Evolutionary conservation across 768 basidiomycete genomes (phyloP), one percentile per base, ranked within the genome.

Genomic region (Lentinus tigrinus): DNA sequence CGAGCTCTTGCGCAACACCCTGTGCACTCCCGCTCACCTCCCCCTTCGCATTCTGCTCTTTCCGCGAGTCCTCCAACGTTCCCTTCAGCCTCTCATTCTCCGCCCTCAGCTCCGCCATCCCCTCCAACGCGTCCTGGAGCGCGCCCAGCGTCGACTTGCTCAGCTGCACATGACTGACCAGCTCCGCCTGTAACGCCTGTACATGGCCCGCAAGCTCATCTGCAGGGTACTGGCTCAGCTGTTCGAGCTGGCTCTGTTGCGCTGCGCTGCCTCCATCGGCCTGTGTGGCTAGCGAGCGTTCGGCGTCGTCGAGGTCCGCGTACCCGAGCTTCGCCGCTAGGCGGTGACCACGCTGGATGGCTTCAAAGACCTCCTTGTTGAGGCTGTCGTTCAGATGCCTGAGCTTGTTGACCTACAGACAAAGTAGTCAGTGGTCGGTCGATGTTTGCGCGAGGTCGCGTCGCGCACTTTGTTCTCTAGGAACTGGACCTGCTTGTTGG

Each of bases 311-410:
- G 3, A 80, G 63, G 47, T 76, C 71, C 2, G 66, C 60, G 59
- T 80, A 83, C 0, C 81, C 83, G 43, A 85, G 72, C 1, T 68
- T 68, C 7, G 66, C 61, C 0, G 78, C 81, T 2, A 83, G 70
- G 17, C 72, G 69, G 16, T 74, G 64, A 0, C 70, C 73, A 1
- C 77, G 71, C 13, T 77, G 70, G 10, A 70, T 58, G 0, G 68
- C 67, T 10, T 78, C 76, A 48, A 74, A 79, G 8, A 78, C 60
- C 48, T 78, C 69, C 52, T 75, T 75, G 31, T 72, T 63, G 4
- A 69, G 69, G 28, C 74, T 71, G 44, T 77, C 71, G 47, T 74
- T 74, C 8, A 71, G 62, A 40, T 66, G 56, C 50, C 70, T 72
- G 10, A 77, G 65, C 43, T 70, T 71, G 24, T 73, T 65, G 24